Conservation (phyloP, 805 yeast genomes). For the Priceomyces melissophilus region DNA sequence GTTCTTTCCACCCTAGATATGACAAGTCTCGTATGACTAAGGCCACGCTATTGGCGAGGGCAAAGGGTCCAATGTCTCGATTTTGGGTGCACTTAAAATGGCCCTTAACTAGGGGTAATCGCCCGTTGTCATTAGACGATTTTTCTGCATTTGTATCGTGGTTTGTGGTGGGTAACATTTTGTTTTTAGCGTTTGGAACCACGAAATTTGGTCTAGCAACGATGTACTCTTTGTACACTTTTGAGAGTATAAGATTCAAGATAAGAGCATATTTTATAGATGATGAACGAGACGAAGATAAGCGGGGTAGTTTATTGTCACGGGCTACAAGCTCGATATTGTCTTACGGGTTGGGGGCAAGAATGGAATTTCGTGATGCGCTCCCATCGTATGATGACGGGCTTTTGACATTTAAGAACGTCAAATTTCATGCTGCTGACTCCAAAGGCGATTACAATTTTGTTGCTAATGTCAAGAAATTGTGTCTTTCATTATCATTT, state of each 20-base stretch:
- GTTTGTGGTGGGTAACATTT: slow-evolving; percentile 54
- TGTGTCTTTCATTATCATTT: slow-evolving; percentile 46
- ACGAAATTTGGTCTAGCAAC: slow-evolving; percentile 51
- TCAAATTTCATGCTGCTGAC: slow-evolving; percentile 20
- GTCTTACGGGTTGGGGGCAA: slow-evolving; percentile 37
- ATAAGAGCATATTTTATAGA: slow-evolving; percentile 19
- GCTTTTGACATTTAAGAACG: slow-evolving; percentile 42
- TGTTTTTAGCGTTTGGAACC: slow-evolving; percentile 56
- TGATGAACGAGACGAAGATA: slow-evolving; percentile 14
- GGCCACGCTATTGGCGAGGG: slow-evolving; percentile 25
- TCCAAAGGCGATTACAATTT: slow-evolving; percentile 18
- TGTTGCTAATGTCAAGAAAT: slow-evolving; percentile 36
- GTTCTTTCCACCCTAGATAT: too few species aligned
- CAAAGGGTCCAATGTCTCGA: slow-evolving; percentile 28
- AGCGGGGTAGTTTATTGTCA: slow-evolving; percentile 24
- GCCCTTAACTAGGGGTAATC: slow-evolving; percentile 45
- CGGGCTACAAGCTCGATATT: slow-evolving; percentile 33
- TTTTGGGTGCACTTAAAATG: slow-evolving; percentile 41
- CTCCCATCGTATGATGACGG: slow-evolving; percentile 50
- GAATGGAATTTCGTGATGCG: slow-evolving; percentile 31
- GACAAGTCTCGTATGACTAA: slow-evolving; percentile 12
- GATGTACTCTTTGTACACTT: slow-evolving; percentile 42
- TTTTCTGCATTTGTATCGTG: slow-evolving; percentile 54
- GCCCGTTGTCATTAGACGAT: slow-evolving; percentile 50
- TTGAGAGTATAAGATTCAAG: slow-evolving; percentile 24